These are phyloP conservation scores for Leccinum aurantiacum DNA, from an alignment of 768 basidiomycete genomes.

Conservation along the genomic window DNA sequence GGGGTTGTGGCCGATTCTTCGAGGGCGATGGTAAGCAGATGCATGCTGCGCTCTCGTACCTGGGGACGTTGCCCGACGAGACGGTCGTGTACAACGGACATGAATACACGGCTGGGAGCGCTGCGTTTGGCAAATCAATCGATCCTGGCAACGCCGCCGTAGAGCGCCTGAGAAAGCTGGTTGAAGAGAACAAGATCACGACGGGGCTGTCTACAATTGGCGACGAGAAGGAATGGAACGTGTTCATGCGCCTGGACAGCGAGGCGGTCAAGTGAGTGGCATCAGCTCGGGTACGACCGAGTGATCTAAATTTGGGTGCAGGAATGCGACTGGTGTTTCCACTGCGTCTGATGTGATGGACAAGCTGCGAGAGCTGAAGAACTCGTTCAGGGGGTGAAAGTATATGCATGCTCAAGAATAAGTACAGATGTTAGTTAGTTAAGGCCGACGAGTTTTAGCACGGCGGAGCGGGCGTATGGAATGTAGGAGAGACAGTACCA, in stretches of 20 bases:
- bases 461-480: conserved; percentile 81
- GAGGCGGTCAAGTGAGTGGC: conserved; percentile 60
- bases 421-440: not conserved
- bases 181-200: conserved; percentile 58
- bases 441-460: conserved; percentile 62
- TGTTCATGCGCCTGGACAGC: conserved; percentile 82
- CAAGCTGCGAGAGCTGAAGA: conserved; percentile 79
- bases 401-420: not conserved
- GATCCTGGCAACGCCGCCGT: conserved; percentile 65
- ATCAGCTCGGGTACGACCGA: not conserved
- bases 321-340: conserved; percentile 47
- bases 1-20: conserved; percentile 92
- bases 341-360: conserved; percentile 64
- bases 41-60: conserved; percentile 66
- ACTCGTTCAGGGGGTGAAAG: conserved; percentile 66
- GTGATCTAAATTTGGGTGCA: conserved; percentile 27
- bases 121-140: conserved; percentile 67
- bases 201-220: conserved; percentile 86
- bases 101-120: conserved; percentile 80
- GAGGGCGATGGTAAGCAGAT: conserved; percentile 82
- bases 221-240: conserved; percentile 94
- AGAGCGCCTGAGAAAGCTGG: conserved; percentile 55
- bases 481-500: conserved; percentile 91
- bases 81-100: conserved; percentile 89
- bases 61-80: conserved; percentile 72